Percentiles rank a stretch among this genome's conserved stretches.
Evolutionary conservation across 768 basidiomycete genomes (phyloP).

Genomic region (Trametes sanguinea): DNA sequence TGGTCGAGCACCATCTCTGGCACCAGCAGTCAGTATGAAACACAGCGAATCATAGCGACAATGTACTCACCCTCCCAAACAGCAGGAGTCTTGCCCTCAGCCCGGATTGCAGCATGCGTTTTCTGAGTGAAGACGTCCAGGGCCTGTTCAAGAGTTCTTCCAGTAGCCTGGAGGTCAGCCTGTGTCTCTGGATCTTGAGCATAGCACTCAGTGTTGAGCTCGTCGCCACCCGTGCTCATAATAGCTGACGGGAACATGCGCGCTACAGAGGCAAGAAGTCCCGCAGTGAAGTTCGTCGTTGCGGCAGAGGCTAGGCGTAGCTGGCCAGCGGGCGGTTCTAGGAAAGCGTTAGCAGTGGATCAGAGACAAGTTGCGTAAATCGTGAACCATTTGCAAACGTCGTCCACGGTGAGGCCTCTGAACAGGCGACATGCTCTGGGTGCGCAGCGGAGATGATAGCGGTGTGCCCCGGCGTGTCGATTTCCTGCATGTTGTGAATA

Average conservation of each 20-base stretch:
- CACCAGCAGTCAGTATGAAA: too few species aligned
- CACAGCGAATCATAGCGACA: not conserved
- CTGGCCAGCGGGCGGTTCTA: constrained; percentile 51
- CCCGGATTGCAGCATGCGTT: constrained; percentile 35
- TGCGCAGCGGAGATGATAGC: constrained; percentile 40
- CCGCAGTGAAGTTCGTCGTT: constrained; percentile 36
- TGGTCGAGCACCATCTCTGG: constrained; percentile 40
- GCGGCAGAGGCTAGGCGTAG: constrained; percentile 40
- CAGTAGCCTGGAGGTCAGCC: constrained; percentile 31
- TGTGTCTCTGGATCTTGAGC: constrained; percentile 38
- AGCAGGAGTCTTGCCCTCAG: constrained; percentile 47
- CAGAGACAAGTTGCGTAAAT: too few species aligned
- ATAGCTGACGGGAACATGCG: constrained; percentile 34
- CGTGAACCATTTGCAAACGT: constrained; percentile 34
- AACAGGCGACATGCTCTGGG: constrained; percentile 47
- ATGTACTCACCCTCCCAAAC: constrained; percentile 43
- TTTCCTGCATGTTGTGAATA: constrained; percentile 30
- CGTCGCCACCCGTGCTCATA: constrained; percentile 50
- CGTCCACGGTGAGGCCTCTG: constrained; percentile 36
- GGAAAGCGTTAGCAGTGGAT: not conserved
- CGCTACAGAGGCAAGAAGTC: constrained; percentile 35
- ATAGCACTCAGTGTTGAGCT: constrained; percentile 44
- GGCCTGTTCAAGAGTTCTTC: constrained; percentile 42
- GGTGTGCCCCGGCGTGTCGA: constrained; percentile 54
- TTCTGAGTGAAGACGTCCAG: constrained; percentile 38